phyloP scores from a whole-genome alignment of 768 basidiomycete species.

The Pulveroboletus ravenelii region DNA sequence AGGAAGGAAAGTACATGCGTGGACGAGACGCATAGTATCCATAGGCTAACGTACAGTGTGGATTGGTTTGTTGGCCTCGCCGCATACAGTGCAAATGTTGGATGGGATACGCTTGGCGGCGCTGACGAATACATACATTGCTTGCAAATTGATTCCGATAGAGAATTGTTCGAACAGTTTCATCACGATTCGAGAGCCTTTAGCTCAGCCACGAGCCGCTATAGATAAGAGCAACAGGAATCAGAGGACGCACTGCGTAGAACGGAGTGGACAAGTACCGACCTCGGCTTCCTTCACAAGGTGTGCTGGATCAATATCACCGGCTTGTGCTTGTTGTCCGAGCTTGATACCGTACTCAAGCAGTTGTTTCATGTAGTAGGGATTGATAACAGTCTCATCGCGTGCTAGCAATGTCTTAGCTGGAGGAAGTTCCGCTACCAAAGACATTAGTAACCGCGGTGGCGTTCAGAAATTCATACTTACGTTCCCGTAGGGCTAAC shows the following conservation, averaged over 20 bases:
- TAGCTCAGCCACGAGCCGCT: slow-evolving; percentile 66
- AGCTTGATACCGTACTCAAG: slow-evolving; percentile 66
- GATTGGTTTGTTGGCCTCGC: slow-evolving; percentile 23
- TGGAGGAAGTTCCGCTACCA: slow-evolving; percentile 23
- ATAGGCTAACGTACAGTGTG: slow-evolving; percentile 30
- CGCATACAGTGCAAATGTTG: slow-evolving; percentile 27
- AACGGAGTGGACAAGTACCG: slow-evolving; percentile 9
- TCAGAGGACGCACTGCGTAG: neutral
- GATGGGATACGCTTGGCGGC: slow-evolving; percentile 19
- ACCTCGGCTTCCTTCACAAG: slow-evolving; percentile 58
- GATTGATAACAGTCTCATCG: slow-evolving; percentile 71
- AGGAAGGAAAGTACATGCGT: slow-evolving; percentile 24
- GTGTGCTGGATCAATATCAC: slow-evolving; percentile 42
- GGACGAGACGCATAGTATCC: slow-evolving; percentile 11
- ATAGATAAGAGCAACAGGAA: slow-evolving; percentile 2
- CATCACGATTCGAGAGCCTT: slow-evolving; percentile 42
- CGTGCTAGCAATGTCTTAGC: slow-evolving; percentile 34
- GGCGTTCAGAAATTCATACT: slow-evolving; percentile 3
- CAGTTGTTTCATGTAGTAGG: slow-evolving; percentile 75
- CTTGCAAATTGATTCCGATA: slow-evolving; percentile 16
- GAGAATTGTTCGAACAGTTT: slow-evolving; percentile 1
- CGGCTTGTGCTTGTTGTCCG: slow-evolving; percentile 38
- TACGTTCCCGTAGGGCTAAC: slow-evolving; percentile 51
- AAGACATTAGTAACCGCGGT: neutral
- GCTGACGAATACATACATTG: slow-evolving; percentile 29